phyloP scores from a whole-genome alignment of 805 yeast genomes.

The Ogataea siamensis region DNA sequence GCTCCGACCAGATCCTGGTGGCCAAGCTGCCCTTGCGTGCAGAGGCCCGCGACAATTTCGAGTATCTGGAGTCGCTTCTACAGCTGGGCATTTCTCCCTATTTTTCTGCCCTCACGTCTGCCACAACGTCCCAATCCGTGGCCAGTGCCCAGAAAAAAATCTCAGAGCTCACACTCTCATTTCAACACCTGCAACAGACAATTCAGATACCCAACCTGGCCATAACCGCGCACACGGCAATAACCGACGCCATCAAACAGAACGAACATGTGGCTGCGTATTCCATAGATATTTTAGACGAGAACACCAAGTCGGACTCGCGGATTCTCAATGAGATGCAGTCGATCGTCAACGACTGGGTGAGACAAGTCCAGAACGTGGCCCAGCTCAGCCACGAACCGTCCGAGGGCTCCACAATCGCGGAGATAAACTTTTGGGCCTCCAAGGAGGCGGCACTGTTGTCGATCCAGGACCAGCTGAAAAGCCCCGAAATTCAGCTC shows the following conservation, averaged over 20 bases:
- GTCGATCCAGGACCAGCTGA: slow-evolving; percentile 56
- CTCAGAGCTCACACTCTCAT: slow-evolving; percentile 62
- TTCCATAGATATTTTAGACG: slow-evolving; percentile 21
- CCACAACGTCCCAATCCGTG: slow-evolving; percentile 34
- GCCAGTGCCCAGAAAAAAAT: slow-evolving; percentile 57
- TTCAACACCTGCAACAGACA: slow-evolving; percentile 65
- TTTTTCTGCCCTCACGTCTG: slow-evolving; percentile 49
- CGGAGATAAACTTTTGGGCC: slow-evolving; percentile 78
- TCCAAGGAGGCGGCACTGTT: slow-evolving; percentile 61
- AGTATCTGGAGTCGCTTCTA: slow-evolving; percentile 56
- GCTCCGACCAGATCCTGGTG: slow-evolving; percentile 10
- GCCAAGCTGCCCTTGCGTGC: slow-evolving; percentile 10
- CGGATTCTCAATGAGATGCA: slow-evolving; percentile 68
- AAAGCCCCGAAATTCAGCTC: slow-evolving; percentile 48
- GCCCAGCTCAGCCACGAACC: slow-evolving; percentile 54
- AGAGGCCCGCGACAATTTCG: slow-evolving; percentile 27
- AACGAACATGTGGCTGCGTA: slow-evolving; percentile 10
- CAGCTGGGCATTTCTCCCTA: slow-evolving; percentile 66
- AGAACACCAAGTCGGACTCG: slow-evolving; percentile 45
- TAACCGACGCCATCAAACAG: slow-evolving; percentile 39
- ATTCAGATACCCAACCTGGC: slow-evolving; percentile 66
- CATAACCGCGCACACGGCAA: slow-evolving; percentile 48
- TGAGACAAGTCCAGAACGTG: slow-evolving; percentile 55
- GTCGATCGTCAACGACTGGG: slow-evolving; percentile 70
- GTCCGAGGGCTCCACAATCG: slow-evolving; percentile 51